Evolutionary conservation across 371 early-diverging fungal genomes (phyloP).

Genomic region (Rhizomucor miehei): DNA sequence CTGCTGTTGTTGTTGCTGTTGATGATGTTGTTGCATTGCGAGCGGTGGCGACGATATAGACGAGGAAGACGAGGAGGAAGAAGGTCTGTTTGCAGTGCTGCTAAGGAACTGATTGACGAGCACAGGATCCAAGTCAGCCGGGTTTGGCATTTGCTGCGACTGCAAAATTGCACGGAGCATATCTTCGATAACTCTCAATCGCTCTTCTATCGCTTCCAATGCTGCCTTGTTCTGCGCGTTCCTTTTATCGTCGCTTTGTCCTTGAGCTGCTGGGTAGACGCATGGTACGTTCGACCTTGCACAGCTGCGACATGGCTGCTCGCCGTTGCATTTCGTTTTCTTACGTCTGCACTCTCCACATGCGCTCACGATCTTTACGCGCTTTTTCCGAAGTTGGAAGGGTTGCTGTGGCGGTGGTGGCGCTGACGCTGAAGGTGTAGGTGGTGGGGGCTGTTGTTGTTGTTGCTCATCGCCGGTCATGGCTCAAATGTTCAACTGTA

Average conservation of each 20-base stretch:
- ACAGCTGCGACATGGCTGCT: conserved; percentile 61
- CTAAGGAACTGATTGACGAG: conserved; percentile 23
- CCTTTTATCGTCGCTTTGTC: conserved; percentile 26
- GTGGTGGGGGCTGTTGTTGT: too few relatives aligned
- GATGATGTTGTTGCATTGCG: conserved; percentile 7
- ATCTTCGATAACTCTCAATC: conserved; percentile 33
- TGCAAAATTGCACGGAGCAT: conserved; percentile 30
- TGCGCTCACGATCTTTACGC: conserved; percentile 63
- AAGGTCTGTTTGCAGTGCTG: conserved; percentile 10
- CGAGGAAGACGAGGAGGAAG: conserved; percentile 12
- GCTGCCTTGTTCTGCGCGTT: conserved; percentile 26
- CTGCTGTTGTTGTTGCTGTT: conserved; percentile 8
- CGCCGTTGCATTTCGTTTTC: conserved; percentile 60
- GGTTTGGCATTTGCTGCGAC: conserved; percentile 7
- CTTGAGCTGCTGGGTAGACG: conserved; percentile 39
- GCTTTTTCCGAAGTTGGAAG: conserved; percentile 41
- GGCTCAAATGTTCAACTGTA: too few relatives aligned
- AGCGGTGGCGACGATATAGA: conserved; percentile 13
- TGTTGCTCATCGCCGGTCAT: too few relatives aligned
- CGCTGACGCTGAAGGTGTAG: conserved; percentile 1
- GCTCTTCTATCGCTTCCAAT: conserved; percentile 36
- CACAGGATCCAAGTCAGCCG: conserved; percentile 15
- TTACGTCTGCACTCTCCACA: conserved; percentile 53
- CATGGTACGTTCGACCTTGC: conserved; percentile 48
- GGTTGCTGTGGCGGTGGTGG: conserved; percentile 1